These are phyloP conservation scores for Acer saccharum DNA, from an alignment of 345 rosid genomes.

Conservation along the genomic window DNA sequence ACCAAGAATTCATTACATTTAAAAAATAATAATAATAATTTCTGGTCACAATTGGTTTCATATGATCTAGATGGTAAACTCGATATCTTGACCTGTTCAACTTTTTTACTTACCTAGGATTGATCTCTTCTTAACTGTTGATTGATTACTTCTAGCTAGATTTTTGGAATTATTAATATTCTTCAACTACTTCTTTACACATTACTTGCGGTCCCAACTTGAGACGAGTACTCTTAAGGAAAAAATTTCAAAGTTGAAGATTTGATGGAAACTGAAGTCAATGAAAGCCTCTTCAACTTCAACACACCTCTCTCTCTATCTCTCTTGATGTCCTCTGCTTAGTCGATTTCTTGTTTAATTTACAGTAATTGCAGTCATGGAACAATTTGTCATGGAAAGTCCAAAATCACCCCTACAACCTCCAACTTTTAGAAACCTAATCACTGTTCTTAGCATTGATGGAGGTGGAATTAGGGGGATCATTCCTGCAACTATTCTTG, in stretches of 20 bases:
- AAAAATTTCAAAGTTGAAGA: not conserved
- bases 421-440: constrained; percentile 48
- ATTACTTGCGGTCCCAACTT: not conserved
- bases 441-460: constrained; percentile 75
- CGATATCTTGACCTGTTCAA: too few relatives aligned
- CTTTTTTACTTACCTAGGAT: not conserved
- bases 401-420: constrained; percentile 58
- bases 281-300: not conserved
- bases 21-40: too few relatives aligned
- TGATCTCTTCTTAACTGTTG: not conserved
- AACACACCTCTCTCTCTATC: not conserved
- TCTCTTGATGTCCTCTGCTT: not conserved
- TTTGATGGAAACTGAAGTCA: not conserved
- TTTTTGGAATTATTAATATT: not conserved
- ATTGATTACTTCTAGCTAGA: not conserved
- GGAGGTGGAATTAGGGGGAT: constrained; percentile 86
- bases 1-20: not conserved
- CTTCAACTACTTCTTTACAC: not conserved
- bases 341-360: not conserved
- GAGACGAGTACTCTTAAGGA: not conserved
- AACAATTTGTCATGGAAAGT: constrained; percentile 25
- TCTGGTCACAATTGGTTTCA: too few relatives aligned
- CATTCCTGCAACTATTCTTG: constrained; percentile 62
- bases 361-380: too few relatives aligned
- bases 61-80: too few relatives aligned